Evolutionary conservation across 108 stramenopile species (phyloP).

Genomic region (Nitzschia sp.): DNA sequence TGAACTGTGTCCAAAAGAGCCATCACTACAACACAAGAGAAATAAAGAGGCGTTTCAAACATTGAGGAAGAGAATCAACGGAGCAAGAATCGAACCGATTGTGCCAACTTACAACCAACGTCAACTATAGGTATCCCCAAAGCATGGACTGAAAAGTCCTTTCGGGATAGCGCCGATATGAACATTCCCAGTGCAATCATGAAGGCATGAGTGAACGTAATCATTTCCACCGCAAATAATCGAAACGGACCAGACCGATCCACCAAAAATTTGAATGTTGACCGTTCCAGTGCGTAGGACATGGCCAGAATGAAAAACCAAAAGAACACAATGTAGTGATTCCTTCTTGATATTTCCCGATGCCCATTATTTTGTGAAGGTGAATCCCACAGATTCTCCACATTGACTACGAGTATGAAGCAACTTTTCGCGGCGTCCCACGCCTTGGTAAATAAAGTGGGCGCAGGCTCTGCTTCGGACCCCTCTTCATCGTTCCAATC

Average conservation of each 20-base stretch:
- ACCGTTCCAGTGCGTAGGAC: constrained; percentile 76
- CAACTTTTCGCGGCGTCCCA: constrained; percentile 33
- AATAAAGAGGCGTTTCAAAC: no score
- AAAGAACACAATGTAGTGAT: constrained; percentile 62
- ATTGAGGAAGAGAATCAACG: neutral
- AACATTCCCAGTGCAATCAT: constrained; percentile 54
- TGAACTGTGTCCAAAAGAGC: constrained; percentile 81
- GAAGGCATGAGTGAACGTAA: constrained; percentile 62
- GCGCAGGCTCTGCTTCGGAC: neutral
- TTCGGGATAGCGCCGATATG: constrained; percentile 36
- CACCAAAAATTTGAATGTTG: constrained; percentile 76
- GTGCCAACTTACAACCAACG: constrained; percentile 68
- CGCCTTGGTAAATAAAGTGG: neutral
- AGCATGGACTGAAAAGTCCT: constrained; percentile 20
- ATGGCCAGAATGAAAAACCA: constrained; percentile 73
- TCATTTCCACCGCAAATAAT: constrained; percentile 67
- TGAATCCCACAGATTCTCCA: constrained; percentile 82
- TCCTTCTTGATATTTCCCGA: constrained; percentile 33
- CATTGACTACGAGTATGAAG: constrained; percentile 59
- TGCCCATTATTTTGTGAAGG: constrained; percentile 23
- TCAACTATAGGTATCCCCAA: constrained; percentile 74
- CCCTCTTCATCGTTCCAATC: constrained; percentile 18
- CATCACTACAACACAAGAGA: constrained; percentile 46
- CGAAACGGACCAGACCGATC: constrained; percentile 85
- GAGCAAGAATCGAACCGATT: neutral